phyloP scores from a whole-genome alignment of 257 asterid genomes.

The Jacaranda mimosifolia region DNA sequence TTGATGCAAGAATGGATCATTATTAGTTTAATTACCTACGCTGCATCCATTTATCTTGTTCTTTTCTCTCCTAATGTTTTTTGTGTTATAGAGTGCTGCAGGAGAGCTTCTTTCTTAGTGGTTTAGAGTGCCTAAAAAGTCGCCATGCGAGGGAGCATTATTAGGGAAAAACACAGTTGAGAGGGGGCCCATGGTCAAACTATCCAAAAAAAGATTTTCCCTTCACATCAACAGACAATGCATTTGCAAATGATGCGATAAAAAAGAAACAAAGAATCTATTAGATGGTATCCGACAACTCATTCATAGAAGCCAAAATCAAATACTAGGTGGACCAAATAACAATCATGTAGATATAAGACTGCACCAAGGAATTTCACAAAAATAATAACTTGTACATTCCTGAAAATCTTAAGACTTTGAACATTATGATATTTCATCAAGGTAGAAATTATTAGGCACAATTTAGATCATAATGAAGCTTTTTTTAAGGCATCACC shows the following conservation, averaged over 20 bases:
- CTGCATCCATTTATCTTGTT: conserved; percentile 8
- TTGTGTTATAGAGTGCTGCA: not conserved
- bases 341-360: not conserved
- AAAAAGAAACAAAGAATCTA: conserved; percentile 9
- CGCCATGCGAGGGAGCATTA: conserved; percentile 3
- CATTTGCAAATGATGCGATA: conserved; percentile 4
- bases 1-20: conserved; percentile 20
- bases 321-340: not conserved
- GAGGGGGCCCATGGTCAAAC: not conserved
- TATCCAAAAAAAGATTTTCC: not conserved
- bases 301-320: conserved; percentile 22
- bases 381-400: conserved; percentile 22
- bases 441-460: conserved; percentile 31
- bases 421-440: conserved; percentile 15
- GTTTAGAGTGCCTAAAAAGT: not conserved
- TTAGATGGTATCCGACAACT: conserved; percentile 23
- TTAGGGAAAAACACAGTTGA: conserved; percentile 29
- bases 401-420: conserved; percentile 20
- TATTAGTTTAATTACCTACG: conserved; percentile 6
- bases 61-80: not conserved
- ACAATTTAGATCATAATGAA: conserved; percentile 71
- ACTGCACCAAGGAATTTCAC: conserved; percentile 20
- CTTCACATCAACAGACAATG: conserved; percentile 18
- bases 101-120: conserved; percentile 16
- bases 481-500: conserved; percentile 84